Evolutionary conservation across 2,329 filamentous ascomycete species (phyloP).

Genomic region (Penicillium sp.): DNA sequence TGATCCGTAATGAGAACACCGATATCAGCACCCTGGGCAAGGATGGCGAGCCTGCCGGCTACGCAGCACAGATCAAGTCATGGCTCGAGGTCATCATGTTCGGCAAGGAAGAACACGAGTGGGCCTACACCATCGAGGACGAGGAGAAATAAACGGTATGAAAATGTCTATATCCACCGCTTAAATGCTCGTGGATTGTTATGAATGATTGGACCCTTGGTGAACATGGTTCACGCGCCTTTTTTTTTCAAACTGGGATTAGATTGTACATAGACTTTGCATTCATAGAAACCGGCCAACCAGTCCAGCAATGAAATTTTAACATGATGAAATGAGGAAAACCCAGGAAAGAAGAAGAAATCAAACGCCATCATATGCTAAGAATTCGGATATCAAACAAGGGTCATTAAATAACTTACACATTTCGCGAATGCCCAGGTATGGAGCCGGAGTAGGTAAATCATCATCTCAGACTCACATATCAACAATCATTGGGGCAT

Average conservation of each 20-base stretch:
- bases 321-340: neutral
- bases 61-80: constrained; percentile 57
- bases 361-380: neutral
- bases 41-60: constrained; percentile 33
- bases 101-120: constrained; percentile 67
- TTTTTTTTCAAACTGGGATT: constrained; percentile 2
- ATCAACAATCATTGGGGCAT: constrained; percentile 64
- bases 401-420: neutral
- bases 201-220: neutral
- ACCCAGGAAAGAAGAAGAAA: neutral
- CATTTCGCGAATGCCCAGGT: neutral
- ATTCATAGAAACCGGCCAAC: neutral
- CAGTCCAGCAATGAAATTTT: neutral
- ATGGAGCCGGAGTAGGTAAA: neutral
- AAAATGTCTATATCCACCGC: neutral
- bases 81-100: constrained; percentile 76
- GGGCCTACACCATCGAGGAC: constrained; percentile 69
- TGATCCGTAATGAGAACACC: constrained; percentile 67
- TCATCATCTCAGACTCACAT: constrained; percentile 25
- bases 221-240: neutral
- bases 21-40: constrained; percentile 57
- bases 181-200: neutral
- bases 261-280: constrained; percentile 9
- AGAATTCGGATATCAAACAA: neutral
- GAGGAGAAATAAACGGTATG: constrained; percentile 40